A percentile compares a stretch with the other conserved stretches of the same genome.
These are phyloP conservation scores for Ascochyta pisi DNA, from an alignment of 2,329 filamentous ascomycete species.

Conservation along the genomic window DNA sequence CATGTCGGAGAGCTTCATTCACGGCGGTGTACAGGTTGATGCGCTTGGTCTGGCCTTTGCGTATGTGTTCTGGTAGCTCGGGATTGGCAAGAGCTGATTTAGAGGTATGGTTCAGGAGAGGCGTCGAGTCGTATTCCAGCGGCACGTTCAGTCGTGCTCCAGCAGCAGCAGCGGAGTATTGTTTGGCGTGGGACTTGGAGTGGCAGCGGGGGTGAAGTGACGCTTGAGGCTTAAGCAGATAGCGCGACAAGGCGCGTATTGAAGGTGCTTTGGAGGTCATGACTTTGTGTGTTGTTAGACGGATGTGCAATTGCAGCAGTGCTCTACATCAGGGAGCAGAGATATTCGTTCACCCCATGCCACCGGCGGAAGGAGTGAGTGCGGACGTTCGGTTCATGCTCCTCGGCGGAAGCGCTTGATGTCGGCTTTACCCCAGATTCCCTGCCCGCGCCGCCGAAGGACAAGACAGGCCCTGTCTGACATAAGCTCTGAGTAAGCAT, in stretches of 20 bases:
- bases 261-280: slow-evolving; percentile 43
- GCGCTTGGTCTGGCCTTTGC: slow-evolving; percentile 75
- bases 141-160: slow-evolving; percentile 77
- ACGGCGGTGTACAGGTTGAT: slow-evolving; percentile 95
- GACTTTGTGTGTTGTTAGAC: slow-evolving; percentile 1
- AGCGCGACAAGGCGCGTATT: slow-evolving; percentile 40
- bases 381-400: slow-evolving; percentile 12
- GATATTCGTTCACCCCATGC: slow-evolving; percentile 10
- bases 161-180: slow-evolving; percentile 58
- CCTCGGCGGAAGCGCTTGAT: slow-evolving; percentile 11
- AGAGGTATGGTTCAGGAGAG: slow-evolving; percentile 80
- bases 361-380: slow-evolving; percentile 16
- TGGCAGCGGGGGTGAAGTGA: slow-evolving; percentile 33
- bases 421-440: slow-evolving; percentile 19
- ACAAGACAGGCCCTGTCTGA: not conserved
- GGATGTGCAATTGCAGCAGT: not conserved
- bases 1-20: slow-evolving; percentile 85
- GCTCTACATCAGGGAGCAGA: slow-evolving; percentile 4
- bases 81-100: slow-evolving; percentile 72
- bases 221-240: slow-evolving; percentile 39
- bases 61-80: slow-evolving; percentile 72
- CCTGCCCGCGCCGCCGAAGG: not conserved
- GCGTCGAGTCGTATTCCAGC: slow-evolving; percentile 83
- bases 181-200: slow-evolving; percentile 28
- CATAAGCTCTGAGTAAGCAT: slow-evolving; percentile 12